Base-by-base conservation (phyloP, 2,329 filamentous ascomycete genomes). In the Chaetomiaceae sp. region DNA sequence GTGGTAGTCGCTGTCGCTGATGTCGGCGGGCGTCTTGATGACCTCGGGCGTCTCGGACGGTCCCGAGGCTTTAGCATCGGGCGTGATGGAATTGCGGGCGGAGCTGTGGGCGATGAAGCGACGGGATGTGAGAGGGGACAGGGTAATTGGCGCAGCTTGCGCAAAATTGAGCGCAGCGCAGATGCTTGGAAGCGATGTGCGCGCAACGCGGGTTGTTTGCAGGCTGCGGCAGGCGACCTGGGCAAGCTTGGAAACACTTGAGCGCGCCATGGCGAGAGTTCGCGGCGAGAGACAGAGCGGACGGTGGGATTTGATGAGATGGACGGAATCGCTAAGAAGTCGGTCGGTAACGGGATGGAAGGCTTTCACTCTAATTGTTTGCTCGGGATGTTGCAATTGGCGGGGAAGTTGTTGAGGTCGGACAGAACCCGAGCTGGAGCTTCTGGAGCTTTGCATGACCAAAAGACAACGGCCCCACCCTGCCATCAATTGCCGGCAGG, bases 1-100 rank as follows among this genome's bases (percentile, higher is more conserved):
- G 64, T 95, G 85, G 67, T 95, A 97, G 63, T 89, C 73, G 21
- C 76, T 72, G 3, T 85, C 80, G 2, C 80, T 79, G 55, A 96
- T 74, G 43, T 86, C 76, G 2, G 84, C 82, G 1, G 86, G 75
- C 6, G 60, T 61, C 50, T 64, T 63, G 35, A 66, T 53, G 37
- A 58, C 53, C 19, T 68, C 70, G 44, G 74, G 65, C 60, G 73
- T 66, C 56, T 66, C 45, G 56, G 67, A 58, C 51, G 63, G 60
- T 50, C 72, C 64, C 42, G 70, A 65, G 35, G 70, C 64, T 39
- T 67, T 58, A 9, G 82, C 81, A 51, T 82, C 69, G 35, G 83
- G 82, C 55, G 78, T 78, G 60, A 85, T 75, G 54, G 79, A 79
- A 61, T 77, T 76, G 57, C 56, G 60, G 35, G 57, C 51, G 27